Evolutionary conservation across 176 grass and related monocot genomes (phyloP), one percentile per base, ranked within the genome.

Genomic region (Aegilops speltoides): DNA sequence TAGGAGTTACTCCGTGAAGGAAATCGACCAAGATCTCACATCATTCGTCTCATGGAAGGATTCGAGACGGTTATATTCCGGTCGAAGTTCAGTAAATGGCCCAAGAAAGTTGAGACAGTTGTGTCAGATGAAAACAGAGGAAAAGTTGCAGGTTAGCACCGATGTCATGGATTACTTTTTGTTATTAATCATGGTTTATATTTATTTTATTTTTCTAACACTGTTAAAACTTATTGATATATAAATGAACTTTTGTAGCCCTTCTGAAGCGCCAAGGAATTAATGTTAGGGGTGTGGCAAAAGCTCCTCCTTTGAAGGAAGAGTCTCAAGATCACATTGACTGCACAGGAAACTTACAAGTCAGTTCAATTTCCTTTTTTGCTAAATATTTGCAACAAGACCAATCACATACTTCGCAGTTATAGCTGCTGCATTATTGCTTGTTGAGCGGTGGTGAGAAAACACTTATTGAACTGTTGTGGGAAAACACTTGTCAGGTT

Each of bases 101-200:
- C 97, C 22, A 93, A 99, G 80, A 95, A 86, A 89, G 93, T 89
- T 86, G 92, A 96, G 45, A 92, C 91, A 68, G 85, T 91, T 74
- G 97, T 99, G 40, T 99, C 97, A 23, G 94, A 94, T 22, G 97
- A 99, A 87, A 93, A 90, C 60, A 94, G 97, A 91, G 94, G 97
- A 81, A 99, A 99, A 99, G 94, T 99, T 64, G 92, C 97, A 89
- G 94, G 97, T 98, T 90, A 86, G 78, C 52, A 45, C 56, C n/a
- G 36, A 36, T 5, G 0, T 54, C 50, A 19, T 54, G 50, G 28
- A 63, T 90, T 33, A 76, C 63, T 59, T 68, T 76, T 38, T 69
- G 28, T 28, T 74, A 12, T 26, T 45, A 16, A 43, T 48, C 14
- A 14, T 52, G 43, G 14, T 31, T 76, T 76, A 76, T 52, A 29